These are phyloP conservation scores for Diutina sp. DNA, from an alignment of 1,139 yeast species.

Conservation along the genomic window DNA sequence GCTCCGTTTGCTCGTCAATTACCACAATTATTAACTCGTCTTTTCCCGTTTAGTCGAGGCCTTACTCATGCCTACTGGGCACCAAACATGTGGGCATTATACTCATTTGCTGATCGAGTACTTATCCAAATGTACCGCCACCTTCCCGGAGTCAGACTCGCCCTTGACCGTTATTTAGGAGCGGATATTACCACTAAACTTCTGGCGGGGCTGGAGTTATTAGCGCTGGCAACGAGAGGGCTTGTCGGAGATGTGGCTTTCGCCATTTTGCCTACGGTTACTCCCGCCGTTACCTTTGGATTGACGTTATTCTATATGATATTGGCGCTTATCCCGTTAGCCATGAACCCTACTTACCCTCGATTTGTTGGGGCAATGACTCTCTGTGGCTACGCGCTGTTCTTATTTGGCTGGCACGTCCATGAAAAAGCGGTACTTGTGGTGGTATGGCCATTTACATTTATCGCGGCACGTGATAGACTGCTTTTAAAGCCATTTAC, in stretches of 20 bases:
- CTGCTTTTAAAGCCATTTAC: constrained; percentile 58
- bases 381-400: constrained; percentile 83
- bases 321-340: constrained; percentile 63
- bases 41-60: constrained; percentile 93
- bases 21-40: constrained; percentile 51
- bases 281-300: constrained; percentile 66
- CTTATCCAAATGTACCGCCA: constrained; percentile 39
- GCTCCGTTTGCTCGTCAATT: constrained; percentile 64
- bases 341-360: constrained; percentile 61
- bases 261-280: constrained; percentile 64
- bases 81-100: constrained; percentile 92
- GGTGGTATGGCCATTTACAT: constrained; percentile 80
- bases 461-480: constrained; percentile 61
- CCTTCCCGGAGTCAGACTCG: constrained; percentile 31
- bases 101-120: constrained; percentile 72
- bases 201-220: constrained; percentile 13
- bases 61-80: constrained; percentile 99
- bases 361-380: constrained; percentile 78
- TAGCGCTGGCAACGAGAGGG: constrained; percentile 60
- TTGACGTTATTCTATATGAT: constrained; percentile 74
- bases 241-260: constrained; percentile 84
- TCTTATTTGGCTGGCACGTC: constrained; percentile 96
- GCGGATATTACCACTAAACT: constrained; percentile 14
- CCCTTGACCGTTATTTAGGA: constrained; percentile 19
- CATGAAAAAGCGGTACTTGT: constrained; percentile 92